Conservation (phyloP, 768 basidiomycete species). For the Tylopilus plumbeoviolaceoides region DNA sequence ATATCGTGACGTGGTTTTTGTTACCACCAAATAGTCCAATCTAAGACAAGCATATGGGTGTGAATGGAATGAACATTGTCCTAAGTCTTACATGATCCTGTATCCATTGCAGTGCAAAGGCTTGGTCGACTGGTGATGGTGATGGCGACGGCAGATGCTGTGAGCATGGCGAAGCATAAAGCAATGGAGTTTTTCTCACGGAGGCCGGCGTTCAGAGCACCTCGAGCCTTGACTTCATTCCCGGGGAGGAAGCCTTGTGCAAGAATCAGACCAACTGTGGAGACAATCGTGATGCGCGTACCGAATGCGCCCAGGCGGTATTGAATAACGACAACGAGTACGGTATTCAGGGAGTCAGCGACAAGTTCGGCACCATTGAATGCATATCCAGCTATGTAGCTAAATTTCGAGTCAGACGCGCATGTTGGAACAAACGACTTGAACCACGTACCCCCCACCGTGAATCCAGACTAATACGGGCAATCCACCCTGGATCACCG, state of each 20-base stretch:
- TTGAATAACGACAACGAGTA: conserved; percentile 8
- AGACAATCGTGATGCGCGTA: background rate
- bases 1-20: conserved; percentile 10
- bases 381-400: background rate
- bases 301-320: conserved; percentile 9
- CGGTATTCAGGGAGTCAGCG: background rate
- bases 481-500: background rate
- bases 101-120: conserved; percentile 33
- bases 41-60: conserved; percentile 9
- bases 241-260: conserved; percentile 1
- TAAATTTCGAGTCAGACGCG: background rate
- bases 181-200: background rate
- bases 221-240: background rate
- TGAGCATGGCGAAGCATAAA: background rate
- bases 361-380: conserved; percentile 7
- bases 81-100: conserved; percentile 27
- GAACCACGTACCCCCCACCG: conserved; percentile 4
- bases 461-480: conserved; percentile 8
- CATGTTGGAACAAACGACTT: background rate
- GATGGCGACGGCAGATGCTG: background rate
- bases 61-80: background rate
- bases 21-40: conserved; percentile 33
- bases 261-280: background rate
- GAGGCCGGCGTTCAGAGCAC: conserved; percentile 3
- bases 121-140: conserved; percentile 30